phyloP scores from a whole-genome alignment of 371 early-diverging fungal genomes.

The Dichotomocladium elegans region DNA sequence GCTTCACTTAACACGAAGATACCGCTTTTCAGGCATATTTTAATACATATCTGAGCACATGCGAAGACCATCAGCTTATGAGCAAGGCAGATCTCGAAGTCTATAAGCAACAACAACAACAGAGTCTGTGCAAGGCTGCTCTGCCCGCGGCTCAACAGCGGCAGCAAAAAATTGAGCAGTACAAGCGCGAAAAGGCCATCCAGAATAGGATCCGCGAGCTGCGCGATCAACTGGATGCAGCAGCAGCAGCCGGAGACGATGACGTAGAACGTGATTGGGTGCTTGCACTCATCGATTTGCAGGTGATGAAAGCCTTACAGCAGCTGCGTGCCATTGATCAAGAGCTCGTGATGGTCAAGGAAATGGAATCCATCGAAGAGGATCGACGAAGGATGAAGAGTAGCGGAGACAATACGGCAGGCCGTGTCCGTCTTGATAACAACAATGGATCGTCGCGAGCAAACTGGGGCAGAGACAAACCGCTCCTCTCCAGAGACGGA shows the following conservation, averaged over 20 bases:
- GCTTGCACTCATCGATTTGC: slow-evolving; percentile 55
- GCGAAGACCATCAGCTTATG: slow-evolving; percentile 63
- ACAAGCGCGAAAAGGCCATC: slow-evolving; percentile 68
- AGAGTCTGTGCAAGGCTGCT: neutral
- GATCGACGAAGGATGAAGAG: slow-evolving; percentile 22
- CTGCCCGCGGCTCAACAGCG: slow-evolving; percentile 43
- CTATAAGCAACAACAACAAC: slow-evolving; percentile 18
- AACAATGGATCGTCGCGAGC: too few relatives aligned
- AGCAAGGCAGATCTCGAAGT: slow-evolving; percentile 37
- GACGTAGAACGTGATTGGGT: slow-evolving; percentile 68
- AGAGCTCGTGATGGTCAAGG: slow-evolving; percentile 70
- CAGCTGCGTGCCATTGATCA: slow-evolving; percentile 63
- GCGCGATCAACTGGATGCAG: slow-evolving; percentile 20
- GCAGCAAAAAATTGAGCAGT: slow-evolving; percentile 73
- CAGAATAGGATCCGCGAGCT: slow-evolving; percentile 52
- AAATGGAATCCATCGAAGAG: slow-evolving; percentile 46
- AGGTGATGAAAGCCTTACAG: slow-evolving; percentile 62
- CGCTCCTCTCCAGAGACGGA: slow-evolving; percentile 62
- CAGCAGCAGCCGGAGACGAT: slow-evolving; percentile 48
- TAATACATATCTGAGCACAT: slow-evolving; percentile 35
- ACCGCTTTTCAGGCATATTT: neutral
- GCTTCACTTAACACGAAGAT: too few relatives aligned
- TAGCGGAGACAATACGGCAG: slow-evolving; percentile 18
- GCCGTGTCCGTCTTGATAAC: slow-evolving; percentile 14
- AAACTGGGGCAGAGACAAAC: slow-evolving; percentile 40